Evolutionary conservation across 1,284 basidiomycete species (phyloP).

Genomic region (Neolentinus lepideus): DNA sequence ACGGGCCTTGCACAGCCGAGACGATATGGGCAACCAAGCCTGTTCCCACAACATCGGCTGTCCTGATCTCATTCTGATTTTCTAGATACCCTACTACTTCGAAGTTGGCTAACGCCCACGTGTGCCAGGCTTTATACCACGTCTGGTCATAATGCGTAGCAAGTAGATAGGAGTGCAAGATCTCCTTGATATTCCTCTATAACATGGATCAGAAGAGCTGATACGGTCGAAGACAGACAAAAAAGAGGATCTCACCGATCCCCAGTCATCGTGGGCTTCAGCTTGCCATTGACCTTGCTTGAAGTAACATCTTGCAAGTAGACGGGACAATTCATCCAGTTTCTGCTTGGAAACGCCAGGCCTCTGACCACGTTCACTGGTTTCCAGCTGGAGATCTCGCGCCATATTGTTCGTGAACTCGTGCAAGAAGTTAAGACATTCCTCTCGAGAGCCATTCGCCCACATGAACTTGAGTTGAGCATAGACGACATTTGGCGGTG

Average conservation of each 20-base stretch:
- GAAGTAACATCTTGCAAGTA: constrained; percentile 96
- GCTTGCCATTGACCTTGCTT: constrained; percentile 97
- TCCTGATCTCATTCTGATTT: constrained; percentile 51
- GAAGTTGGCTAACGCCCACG: constrained; percentile 96
- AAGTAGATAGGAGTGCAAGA: constrained; percentile 79
- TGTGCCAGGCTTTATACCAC: constrained; percentile 99
- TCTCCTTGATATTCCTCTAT: constrained; percentile 79
- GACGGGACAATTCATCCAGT: constrained; percentile 71
- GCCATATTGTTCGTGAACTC: constrained; percentile 78
- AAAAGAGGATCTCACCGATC: constrained; percentile 41
- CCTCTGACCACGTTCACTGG: constrained; percentile 31
- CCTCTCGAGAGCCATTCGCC: constrained; percentile 77
- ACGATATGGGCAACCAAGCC: constrained; percentile 85
- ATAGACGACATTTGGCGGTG: constrained; percentile 95
- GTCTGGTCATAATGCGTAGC: constrained; percentile 90
- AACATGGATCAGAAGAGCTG: background rate
- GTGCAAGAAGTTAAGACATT: constrained; percentile 82
- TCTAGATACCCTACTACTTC: constrained; percentile 89
- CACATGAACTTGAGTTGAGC: constrained; percentile 97
- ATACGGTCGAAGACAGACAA: constrained; percentile 2
- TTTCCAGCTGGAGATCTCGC: constrained; percentile 67
- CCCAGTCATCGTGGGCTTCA: constrained; percentile 76
- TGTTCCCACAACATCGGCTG: constrained; percentile 61
- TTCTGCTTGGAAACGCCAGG: constrained; percentile 50
- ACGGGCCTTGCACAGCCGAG: constrained; percentile 84